Percentiles rank a stretch among this genome's conserved stretches.
phyloP scores from a whole-genome alignment of 139 green algal species.

The Picochlorum costavermella region DNA sequence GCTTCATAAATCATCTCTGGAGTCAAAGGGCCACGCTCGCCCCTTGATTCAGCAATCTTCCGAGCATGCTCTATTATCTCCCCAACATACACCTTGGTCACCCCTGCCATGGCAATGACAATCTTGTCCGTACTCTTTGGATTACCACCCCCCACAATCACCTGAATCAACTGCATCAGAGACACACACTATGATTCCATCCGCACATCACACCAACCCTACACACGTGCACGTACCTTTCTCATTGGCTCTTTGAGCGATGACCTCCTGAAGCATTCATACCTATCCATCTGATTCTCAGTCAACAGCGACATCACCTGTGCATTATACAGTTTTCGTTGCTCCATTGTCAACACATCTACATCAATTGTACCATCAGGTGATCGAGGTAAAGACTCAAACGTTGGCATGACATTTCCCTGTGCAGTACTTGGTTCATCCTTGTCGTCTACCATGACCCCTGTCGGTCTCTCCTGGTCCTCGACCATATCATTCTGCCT shows the following conservation, averaged over 20 bases:
- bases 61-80: constrained; percentile 65
- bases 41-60: constrained; percentile 36
- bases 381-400: constrained; percentile 12
- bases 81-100: constrained; percentile 71
- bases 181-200: not conserved
- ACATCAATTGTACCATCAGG: constrained; percentile 22
- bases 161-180: constrained; percentile 34
- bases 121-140: constrained; percentile 27
- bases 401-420: not conserved
- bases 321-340: constrained; percentile 23
- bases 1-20: constrained; percentile 49
- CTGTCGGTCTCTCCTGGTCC: constrained; percentile 6
- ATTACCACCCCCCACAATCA: constrained; percentile 17
- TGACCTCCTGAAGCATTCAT: constrained; percentile 57
- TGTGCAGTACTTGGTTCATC: not conserved
- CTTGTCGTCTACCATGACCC: not conserved
- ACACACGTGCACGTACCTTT: constrained; percentile 20
- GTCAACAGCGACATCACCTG: constrained; percentile 47
- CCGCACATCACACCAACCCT: not conserved
- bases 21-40: constrained; percentile 47
- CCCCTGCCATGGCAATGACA: constrained; percentile 51
- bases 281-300: constrained; percentile 57
- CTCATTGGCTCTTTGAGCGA: constrained; percentile 37
- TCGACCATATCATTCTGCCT: not conserved
- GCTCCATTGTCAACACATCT: constrained; percentile 18